Evolutionary conservation across 1,139 yeast species (phyloP), one percentile per base, ranked within the genome.

Genomic region (Candida tunisiensis): DNA sequence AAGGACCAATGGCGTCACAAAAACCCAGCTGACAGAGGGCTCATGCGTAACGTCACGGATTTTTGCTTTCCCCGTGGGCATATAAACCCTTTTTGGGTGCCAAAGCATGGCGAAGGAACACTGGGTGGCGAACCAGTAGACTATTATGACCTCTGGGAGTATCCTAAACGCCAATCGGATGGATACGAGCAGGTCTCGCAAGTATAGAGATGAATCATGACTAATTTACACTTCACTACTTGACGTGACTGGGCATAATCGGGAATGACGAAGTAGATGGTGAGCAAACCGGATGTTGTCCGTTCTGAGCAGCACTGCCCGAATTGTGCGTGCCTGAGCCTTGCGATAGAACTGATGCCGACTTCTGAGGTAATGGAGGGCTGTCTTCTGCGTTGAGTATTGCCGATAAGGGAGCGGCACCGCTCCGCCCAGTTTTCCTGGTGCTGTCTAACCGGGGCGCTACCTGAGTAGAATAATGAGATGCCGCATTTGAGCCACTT

Each of bases 1-100:
- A 19, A 28, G 16, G 16, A 27, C 25, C 13, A 17, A 6, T 25
- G 35, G 16, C 19, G 31, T 4, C 28, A 33, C 11, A 23, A 34
- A n/a, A 53, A 52, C 31, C 56, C 55, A 5, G 47, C 49, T 9
- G 49, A 52, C 30, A 37, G 44, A 21, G 63, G 63, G 1, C 23
- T 42, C 3, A 15, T 32, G 13, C 35, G 44, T 24, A 58, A 57
- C 36, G 55, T 61, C 32, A 20, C 28, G 18, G 63, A 58, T 32
- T 57, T 57, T 32, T 58, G 62, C 62, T 37, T 37, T 26, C 31
- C 29, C 3, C 38, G 35, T 3, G 39, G 40, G 6, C 31, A 24
- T 10, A 25, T 34, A 9, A 19, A 34, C 8, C 5, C 11, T 5
- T n/a, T 20, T 4, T 14, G 22, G 18, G 27, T 16, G 5, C 46